A percentile compares a stretch with the other conserved stretches of the same genome.
Evolutionary conservation across 176 grass and related monocot species (phyloP).

Genomic region (Oryza meridionalis): DNA sequence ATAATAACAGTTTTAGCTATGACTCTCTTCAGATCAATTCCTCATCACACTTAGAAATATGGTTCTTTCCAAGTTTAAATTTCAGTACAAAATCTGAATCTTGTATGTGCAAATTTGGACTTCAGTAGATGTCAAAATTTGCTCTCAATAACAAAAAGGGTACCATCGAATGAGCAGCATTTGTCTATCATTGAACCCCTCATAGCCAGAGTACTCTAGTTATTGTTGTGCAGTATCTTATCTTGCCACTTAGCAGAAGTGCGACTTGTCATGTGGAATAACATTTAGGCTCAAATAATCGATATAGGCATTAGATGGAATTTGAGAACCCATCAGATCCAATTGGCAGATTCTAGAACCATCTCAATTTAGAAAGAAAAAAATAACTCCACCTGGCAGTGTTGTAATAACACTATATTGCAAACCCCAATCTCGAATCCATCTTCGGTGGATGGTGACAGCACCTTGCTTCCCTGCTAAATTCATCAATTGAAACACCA

Average conservation of each 20-base stretch:
- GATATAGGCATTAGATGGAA: not conserved
- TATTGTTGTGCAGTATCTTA: not conserved
- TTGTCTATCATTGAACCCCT: conserved; percentile 2
- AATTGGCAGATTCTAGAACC: not conserved
- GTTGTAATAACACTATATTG: not conserved
- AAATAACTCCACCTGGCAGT: not conserved
- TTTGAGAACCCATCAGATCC: conserved; percentile 9
- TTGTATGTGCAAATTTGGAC: conserved; percentile 10
- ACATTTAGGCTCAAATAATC: not conserved
- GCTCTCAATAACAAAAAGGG: conserved; percentile 24
- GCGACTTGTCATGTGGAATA: not conserved
- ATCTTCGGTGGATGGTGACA: not conserved
- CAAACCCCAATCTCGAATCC: not conserved
- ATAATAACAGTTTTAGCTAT: not conserved
- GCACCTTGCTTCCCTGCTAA: not conserved
- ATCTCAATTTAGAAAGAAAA: not conserved
- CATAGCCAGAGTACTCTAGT: not conserved
- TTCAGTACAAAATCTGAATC: not conserved
- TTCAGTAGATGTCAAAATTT: conserved; percentile 8
- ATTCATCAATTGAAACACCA: not conserved
- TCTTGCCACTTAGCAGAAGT: not conserved
- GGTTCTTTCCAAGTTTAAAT: not conserved
- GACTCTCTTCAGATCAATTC: not conserved
- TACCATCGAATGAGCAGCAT: conserved; percentile 14
- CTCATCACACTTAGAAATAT: not conserved